Conservation (phyloP, 169 alveolate species). For the Theileria sp. region DNA sequence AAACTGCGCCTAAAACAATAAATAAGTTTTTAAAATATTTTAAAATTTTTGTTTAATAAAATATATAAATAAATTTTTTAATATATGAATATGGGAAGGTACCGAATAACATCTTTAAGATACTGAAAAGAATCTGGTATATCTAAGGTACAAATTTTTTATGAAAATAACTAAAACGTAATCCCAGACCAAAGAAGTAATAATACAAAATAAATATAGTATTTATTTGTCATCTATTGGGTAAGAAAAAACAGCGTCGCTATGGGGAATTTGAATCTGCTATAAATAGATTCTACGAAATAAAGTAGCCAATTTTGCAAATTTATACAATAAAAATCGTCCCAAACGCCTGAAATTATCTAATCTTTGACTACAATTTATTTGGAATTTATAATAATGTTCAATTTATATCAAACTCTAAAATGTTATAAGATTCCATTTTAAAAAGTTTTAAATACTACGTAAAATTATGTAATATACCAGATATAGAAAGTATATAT, state of each 20-base stretch:
- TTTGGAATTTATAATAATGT: background rate
- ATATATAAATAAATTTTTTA: background rate
- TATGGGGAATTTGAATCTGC: slow-evolving; percentile 8
- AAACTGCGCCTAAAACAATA: slow-evolving; percentile 53
- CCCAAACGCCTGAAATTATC: background rate
- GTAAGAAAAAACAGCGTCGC: background rate
- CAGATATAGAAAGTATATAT: background rate
- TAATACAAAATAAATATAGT: background rate
- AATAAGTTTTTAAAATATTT: background rate
- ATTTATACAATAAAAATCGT: background rate
- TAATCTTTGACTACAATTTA: background rate
- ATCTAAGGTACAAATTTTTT: background rate
- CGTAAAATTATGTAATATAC: background rate
- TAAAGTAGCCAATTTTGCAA: background rate
- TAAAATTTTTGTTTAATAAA: background rate
- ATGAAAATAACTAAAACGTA: background rate
- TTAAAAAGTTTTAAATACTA: background rate
- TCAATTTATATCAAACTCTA: background rate
- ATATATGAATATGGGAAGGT: background rate
- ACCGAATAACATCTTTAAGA: slow-evolving; percentile 24
- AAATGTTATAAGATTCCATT: background rate
- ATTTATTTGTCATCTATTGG: slow-evolving; percentile 9
- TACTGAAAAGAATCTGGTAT: background rate
- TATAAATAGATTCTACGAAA: background rate
- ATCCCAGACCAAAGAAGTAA: background rate